Percentiles rank a stretch among this genome's conserved stretches.
Conservation (phyloP, 2,329 filamentous ascomycete genomes). For the Clonostachys solani region DNA sequence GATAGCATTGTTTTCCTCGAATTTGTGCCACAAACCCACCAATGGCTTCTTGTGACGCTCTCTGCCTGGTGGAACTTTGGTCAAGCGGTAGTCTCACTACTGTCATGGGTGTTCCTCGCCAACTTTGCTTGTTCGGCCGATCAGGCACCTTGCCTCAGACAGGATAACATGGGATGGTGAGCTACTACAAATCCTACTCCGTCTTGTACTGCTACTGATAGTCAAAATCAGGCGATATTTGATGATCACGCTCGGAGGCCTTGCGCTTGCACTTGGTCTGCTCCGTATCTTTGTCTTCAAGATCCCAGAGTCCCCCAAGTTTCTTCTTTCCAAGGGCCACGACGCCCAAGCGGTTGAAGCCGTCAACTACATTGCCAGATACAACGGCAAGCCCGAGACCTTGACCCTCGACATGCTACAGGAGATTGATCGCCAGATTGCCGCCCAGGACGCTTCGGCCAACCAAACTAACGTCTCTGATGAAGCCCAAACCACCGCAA, state of each 20-base stretch:
- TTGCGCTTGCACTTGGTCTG: conserved; percentile 31
- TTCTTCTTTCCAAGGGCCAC: conserved; percentile 32
- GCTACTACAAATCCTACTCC: not conserved
- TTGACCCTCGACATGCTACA: conserved; percentile 25
- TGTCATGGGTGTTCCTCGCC: conserved; percentile 29
- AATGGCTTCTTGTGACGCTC: conserved; percentile 35
- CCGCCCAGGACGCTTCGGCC: not conserved
- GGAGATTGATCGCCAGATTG: conserved; percentile 7
- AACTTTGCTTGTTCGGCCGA: conserved; percentile 24
- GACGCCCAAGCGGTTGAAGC: conserved; percentile 39
- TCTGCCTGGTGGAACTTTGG: conserved; percentile 43
- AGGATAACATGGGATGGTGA: conserved; percentile 39
- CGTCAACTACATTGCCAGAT: conserved; percentile 36
- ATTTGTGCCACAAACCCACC: conserved; percentile 35
- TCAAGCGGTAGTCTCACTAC: conserved; percentile 32
- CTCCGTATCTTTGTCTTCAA: conserved; percentile 34
- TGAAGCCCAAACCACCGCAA: not conserved
- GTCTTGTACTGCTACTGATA: not conserved
- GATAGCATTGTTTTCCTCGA: conserved; percentile 43
- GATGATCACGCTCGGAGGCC: conserved; percentile 31
- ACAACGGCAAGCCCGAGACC: conserved; percentile 21
- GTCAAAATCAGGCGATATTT: conserved; percentile 24
- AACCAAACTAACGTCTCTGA: not conserved
- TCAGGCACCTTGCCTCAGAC: conserved; percentile 24
- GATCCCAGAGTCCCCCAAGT: conserved; percentile 36